These are phyloP conservation scores for Xylaria sp. DNA, from an alignment of 2,329 filamentous ascomycete species.

Conservation along the genomic window DNA sequence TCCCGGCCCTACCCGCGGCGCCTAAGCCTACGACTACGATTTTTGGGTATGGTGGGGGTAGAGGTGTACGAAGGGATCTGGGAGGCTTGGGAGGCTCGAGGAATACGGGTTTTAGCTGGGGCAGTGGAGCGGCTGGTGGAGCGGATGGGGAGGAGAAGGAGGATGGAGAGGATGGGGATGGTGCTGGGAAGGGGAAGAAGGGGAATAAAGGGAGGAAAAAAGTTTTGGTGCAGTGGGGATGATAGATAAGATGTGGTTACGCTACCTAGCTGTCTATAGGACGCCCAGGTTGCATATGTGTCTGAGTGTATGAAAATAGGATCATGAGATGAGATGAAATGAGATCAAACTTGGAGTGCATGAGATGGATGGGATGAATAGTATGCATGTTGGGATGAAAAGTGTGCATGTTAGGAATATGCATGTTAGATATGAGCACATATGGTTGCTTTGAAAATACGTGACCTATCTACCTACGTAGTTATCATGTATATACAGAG, in stretches of 20 bases:
- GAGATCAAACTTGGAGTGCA: too few species aligned
- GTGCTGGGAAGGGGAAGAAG: constrained; percentile 58
- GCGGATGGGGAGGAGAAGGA: background rate
- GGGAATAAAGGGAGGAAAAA: constrained; percentile 66
- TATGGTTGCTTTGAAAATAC: too few species aligned
- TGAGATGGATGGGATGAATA: too few species aligned
- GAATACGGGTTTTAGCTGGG: constrained; percentile 62
- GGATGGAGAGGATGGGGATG: constrained; percentile 37
- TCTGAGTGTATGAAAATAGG: too few species aligned
- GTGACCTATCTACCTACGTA: too few species aligned
- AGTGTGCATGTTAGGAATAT: too few species aligned
- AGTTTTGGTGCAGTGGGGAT: constrained; percentile 67
- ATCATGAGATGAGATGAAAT: too few species aligned
- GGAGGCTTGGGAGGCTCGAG: constrained; percentile 49
- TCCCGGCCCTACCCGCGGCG: constrained; percentile 82
- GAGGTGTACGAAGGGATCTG: constrained; percentile 59
- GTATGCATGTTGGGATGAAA: too few species aligned
- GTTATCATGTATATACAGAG: too few species aligned
- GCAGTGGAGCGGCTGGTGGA: constrained; percentile 40
- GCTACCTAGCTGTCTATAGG: background rate
- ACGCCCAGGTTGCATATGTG: too few species aligned
- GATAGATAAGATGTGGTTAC: too few species aligned
- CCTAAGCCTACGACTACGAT: constrained; percentile 70
- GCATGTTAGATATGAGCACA: too few species aligned
- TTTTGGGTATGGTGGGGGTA: constrained; percentile 63